Evolutionary conservation across 2,329 filamentous ascomycete genomes (phyloP).

Genomic region (Cercospora beticola): DNA sequence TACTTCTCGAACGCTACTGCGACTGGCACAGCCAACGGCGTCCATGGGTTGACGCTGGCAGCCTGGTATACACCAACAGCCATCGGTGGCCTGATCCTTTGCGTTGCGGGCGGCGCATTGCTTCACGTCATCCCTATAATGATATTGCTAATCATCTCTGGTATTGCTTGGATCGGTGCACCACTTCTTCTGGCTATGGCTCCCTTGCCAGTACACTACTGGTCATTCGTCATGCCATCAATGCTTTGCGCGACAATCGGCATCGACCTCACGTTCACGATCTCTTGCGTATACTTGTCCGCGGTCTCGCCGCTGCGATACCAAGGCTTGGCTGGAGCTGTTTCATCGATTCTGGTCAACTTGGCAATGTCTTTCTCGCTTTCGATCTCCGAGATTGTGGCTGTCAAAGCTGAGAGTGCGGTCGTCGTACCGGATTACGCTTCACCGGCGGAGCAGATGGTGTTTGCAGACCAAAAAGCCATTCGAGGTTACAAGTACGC

Average conservation of each 20-base stretch:
- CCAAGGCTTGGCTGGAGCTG: constrained; percentile 39
- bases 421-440: constrained; percentile 9
- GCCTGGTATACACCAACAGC: constrained; percentile 40
- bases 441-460: constrained; percentile 17
- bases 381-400: constrained; percentile 37
- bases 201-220: constrained; percentile 36
- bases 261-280: constrained; percentile 40
- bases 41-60: constrained; percentile 34
- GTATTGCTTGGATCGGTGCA: constrained; percentile 38
- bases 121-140: constrained; percentile 36
- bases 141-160: constrained; percentile 35
- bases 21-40: constrained; percentile 21
- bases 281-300: constrained; percentile 37
- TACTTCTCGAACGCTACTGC: constrained; percentile 28
- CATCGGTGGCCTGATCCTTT: constrained; percentile 37
- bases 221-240: constrained; percentile 39
- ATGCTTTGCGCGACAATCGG: constrained; percentile 41
- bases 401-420: constrained; percentile 23
- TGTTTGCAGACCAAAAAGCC: background rate
- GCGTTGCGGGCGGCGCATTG: constrained; percentile 34
- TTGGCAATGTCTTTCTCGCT: constrained; percentile 40
- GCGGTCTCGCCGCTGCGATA: constrained; percentile 35
- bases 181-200: constrained; percentile 38
- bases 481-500: constrained; percentile 28
- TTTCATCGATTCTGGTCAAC: constrained; percentile 40